A percentile compares a stretch with the other conserved stretches of the same genome.
phyloP scores from a whole-genome alignment of 495 filamentous ascomycete species.

The Penicillium manginii region DNA sequence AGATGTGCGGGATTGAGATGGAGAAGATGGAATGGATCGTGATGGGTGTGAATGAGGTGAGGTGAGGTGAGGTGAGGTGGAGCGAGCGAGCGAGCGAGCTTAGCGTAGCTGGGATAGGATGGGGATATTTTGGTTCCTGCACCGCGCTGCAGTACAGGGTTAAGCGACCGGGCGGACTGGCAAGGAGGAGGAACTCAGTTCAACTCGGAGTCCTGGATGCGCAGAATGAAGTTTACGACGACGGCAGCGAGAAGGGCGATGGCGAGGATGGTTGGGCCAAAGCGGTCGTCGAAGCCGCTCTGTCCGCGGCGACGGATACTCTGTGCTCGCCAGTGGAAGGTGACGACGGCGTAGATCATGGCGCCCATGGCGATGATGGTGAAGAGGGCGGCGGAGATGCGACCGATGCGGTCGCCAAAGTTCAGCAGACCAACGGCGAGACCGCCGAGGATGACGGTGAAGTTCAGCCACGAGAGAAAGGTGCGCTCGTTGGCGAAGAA shows the following conservation, averaged over 20 bases:
- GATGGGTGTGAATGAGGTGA: background rate
- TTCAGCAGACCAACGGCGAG: slow-evolving; percentile 96
- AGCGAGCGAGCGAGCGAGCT: background rate
- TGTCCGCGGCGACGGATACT: slow-evolving; percentile 90
- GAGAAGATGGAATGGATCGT: background rate
- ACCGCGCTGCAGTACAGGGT: background rate
- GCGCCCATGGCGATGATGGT: slow-evolving; percentile 92
- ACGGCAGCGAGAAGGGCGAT: slow-evolving; percentile 83
- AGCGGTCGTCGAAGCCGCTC: slow-evolving; percentile 93
- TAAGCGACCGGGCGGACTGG: background rate
- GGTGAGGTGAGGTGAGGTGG: background rate
- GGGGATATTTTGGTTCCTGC: background rate
- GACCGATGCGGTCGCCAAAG: slow-evolving; percentile 91
- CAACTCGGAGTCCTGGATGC: slow-evolving; percentile 61
- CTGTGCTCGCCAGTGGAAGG: slow-evolving; percentile 95
- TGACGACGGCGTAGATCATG: slow-evolving; percentile 93
- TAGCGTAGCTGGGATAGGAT: background rate
- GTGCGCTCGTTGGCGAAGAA: slow-evolving; percentile 99
- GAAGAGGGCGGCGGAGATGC: slow-evolving; percentile 90
- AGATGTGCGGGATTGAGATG: background rate
- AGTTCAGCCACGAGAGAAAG: slow-evolving; percentile 99
- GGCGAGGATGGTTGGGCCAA: slow-evolving; percentile 87
- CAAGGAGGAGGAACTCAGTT: slow-evolving; percentile 12
- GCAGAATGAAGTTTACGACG: slow-evolving; percentile 89
- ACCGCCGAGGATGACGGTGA: slow-evolving; percentile 95